Conservation (phyloP, 805 yeast genomes). For the Saccharomycopsis synnaedendra region DNA sequence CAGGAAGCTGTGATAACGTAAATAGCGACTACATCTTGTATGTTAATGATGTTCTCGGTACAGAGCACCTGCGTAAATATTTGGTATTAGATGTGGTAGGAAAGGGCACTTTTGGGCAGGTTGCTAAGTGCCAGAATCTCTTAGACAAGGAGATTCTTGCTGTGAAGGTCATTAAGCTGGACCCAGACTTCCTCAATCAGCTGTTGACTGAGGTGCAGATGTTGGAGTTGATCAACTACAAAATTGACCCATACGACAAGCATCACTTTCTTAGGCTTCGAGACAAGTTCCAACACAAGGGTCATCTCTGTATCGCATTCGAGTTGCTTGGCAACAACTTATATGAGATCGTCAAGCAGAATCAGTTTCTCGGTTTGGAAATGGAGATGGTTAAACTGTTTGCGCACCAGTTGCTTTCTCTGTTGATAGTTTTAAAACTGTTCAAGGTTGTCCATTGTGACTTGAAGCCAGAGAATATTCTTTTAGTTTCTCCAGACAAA, state of each 20-base stretch:
- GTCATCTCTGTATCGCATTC: constrained; percentile 86
- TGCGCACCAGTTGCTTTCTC: constrained; percentile 70
- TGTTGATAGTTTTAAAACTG: constrained; percentile 69
- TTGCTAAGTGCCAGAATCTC: constrained; percentile 57
- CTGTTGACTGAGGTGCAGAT: constrained; percentile 83
- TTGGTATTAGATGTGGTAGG: constrained; percentile 86
- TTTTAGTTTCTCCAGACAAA: constrained; percentile 66
- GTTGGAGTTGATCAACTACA: constrained; percentile 67
- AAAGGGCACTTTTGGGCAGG: constrained; percentile 97
- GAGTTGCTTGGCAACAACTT: constrained; percentile 81
- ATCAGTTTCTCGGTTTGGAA: constrained; percentile 83
- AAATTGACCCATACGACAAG: constrained; percentile 55
- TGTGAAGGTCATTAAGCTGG: constrained; percentile 86
- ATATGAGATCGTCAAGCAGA: constrained; percentile 84
- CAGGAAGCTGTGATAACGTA: constrained; percentile 80
- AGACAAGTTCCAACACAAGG: constrained; percentile 86
- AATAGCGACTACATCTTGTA: constrained; percentile 86
- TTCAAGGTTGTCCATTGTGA: constrained; percentile 91
- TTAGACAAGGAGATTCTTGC: constrained; percentile 82
- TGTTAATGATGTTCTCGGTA: constrained; percentile 88
- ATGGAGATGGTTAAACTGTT: constrained; percentile 70
- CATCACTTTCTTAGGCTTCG: constrained; percentile 68
- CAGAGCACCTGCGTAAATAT: constrained; percentile 75
- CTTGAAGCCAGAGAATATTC: constrained; percentile 89
- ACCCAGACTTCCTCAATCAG: constrained; percentile 85